Conservation (phyloP, 305 asterid species). For the Solanum hybrid region DNA sequence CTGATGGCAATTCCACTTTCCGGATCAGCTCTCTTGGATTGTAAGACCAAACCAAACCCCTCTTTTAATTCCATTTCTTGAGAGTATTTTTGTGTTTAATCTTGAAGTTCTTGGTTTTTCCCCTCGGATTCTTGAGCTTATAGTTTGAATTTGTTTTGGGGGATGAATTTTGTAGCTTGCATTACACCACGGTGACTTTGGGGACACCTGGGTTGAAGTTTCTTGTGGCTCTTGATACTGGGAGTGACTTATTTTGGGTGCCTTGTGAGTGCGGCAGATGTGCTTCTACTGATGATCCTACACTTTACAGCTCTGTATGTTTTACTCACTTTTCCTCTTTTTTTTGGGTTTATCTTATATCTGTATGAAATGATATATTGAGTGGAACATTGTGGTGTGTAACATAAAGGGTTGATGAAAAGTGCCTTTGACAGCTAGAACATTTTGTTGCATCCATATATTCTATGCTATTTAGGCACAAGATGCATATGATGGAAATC, state of each 20-base stretch:
- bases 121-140: not conserved
- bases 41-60: conserved; percentile 24
- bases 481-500: not conserved
- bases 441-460: not conserved
- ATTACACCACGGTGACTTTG: conserved; percentile 66
- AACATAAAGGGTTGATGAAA: not conserved
- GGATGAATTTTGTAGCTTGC: conserved; percentile 52
- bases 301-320: conserved; percentile 48
- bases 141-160: conserved; percentile 13
- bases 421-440: not conserved
- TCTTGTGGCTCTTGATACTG: conserved; percentile 89
- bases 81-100: not conserved
- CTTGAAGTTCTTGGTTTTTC: not conserved
- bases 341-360: not conserved
- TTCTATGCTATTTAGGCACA: not conserved
- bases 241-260: conserved; percentile 84
- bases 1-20: conserved; percentile 60
- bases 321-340: not conserved
- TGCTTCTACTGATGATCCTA: conserved; percentile 38
- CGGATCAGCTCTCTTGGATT: conserved; percentile 72
- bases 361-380: not conserved
- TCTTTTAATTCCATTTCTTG: not conserved
- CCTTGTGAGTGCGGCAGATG: conserved; percentile 65
- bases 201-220: conserved; percentile 75
- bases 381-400: not conserved